Base-by-base conservation (phyloP, 108 stramenopile genomes). In the Aureococcus anophagefferens region DNA sequence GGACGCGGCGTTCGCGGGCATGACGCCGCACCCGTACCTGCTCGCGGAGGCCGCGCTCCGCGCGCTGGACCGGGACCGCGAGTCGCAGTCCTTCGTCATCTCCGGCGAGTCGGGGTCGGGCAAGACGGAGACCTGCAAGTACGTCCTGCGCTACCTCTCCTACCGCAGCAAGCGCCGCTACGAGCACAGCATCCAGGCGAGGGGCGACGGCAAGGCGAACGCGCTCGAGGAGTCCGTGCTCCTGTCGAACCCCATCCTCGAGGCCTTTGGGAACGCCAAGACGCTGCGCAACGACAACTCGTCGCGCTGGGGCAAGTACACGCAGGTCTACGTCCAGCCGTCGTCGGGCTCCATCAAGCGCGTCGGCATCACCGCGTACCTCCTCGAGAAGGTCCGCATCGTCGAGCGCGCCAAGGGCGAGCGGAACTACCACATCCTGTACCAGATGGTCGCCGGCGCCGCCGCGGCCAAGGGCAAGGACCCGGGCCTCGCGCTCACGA, bases 231-330 rank as follows among this genome's bases (percentile, higher is more conserved):
- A 59, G 51, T 25, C 31, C 14, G 93, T 94, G 36, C 75, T 97
- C 51, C 89, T 90, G 74, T 89, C 89, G 62, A 98, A 98, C 78
- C 97, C 97, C 0, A 93, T 98, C 64, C 74, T 96, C 30, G 97
- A 98, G 86, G 88, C 91, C 31, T 96, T 95, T 80, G 97, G 97
- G 29, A 98, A 98, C 74, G 95, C 95, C 3, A 81, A 93, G 51
- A 86, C 85, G 35, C 35, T 83, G 1, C 75, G 85, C 28, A 86
- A 86, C 69, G 80, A 86, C 64, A 86, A 86, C 75, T 84, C 84
- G 28, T 81, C 80, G 17, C 79, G 85, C 0, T 86, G 84, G 44
- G 76, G 97, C 30, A 97, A 97, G 69, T 94, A 93, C 78, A 94
- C 94, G 70, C 89, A 95, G 64, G 90, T 94, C 73, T 64, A 15